Evolutionary conservation across 495 filamentous ascomycete species (phyloP), one percentile per base, ranked within the genome.

Genomic region (Trichoderma erinaceum): DNA sequence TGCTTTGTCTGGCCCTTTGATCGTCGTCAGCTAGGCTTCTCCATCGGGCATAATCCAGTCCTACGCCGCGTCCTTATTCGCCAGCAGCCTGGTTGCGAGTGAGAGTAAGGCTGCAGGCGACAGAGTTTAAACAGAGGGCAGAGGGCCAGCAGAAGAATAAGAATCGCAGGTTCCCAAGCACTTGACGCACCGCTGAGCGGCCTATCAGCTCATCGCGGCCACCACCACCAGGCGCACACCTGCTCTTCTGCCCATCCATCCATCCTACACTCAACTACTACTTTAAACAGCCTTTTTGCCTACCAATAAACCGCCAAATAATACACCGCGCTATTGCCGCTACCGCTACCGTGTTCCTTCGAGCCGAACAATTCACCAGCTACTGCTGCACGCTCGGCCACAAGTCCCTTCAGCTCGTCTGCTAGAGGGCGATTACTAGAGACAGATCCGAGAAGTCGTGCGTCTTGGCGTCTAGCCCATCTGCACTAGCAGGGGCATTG

Each of bases 161-260:
- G 46, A 70, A 67, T 68, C 70, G 70, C 71, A 73, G 5, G 56
- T 25, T 32, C 25, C 56, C 27, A 29, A 29, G 23, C 16, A 15
- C 27, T 61, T 15, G 56, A 61, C 56, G 15, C 50, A 18, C 23
- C 29, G 23, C 56, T 32, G 3, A 11, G 56, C 56, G 27, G 56
- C 56, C 56, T 61, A 61, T 61, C 56, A 61, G 56, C 56, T 32
- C 27, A 32, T 32, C 56, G 23, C 56, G 56, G 27, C 23, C 56
- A 61, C 56, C 56, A 29, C 56, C 56, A 27, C 27, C 48, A n/a
- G 7, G 16, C 8, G 23, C 56, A 1, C 10, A 25, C 56, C 27
- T 61, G 23, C 56, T 61, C 23, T 10, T 61, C 56, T 61, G 68
- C 69, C 73, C 58, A 73, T 69, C 69, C 71, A 72, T 68, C 70